Evolutionary conservation across 257 asterid species (phyloP), one percentile per base, ranked within the genome.

Genomic region (Lycium barbarum): DNA sequence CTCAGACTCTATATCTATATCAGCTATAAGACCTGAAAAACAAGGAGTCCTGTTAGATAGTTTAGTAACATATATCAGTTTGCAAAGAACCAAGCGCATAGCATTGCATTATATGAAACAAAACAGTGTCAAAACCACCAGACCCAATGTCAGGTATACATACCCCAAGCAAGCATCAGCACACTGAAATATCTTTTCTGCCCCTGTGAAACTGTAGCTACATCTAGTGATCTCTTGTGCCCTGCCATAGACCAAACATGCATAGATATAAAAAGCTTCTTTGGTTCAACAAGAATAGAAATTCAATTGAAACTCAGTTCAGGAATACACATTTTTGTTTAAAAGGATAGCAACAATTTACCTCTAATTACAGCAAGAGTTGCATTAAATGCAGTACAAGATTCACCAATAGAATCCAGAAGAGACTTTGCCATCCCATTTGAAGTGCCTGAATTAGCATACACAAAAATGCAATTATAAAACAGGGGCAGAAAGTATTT

Each of bases 111-210:
- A 17, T 47, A 47, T 54, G 49, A 15, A 79, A 45, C 51, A 57
- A 49, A 51, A 66, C 7, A 3, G 81, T 66, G 62, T 36, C 49
- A 82, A 53, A 78, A 78, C 63, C 62, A 45, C 51, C 86, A 86
- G 78, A 62, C 43, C 22, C 83, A 84, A 59, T 59, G 81, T 57
- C 74, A 47, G 67, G 68, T 59, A 54, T 82, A 87, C 74, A 65
- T 91, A 95, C 99, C 99, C 99, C 99, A 95, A 85, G 99, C 98
- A 89, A 95, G 93, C 99, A 95, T 95, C 92, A 95, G 86, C 84
- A 95, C 84, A 72, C 97, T 92, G 89, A 94, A 95, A 84, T 88
- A 94, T 80, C 78, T 90, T 85, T 90, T 88, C 80, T 87, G 87
- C 87, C 97, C 97, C 88, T 94, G 98, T 12, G 92, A 68, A 54